Conservation (phyloP, 176 grass and related monocot species). For the Musa schizocarpa region DNA sequence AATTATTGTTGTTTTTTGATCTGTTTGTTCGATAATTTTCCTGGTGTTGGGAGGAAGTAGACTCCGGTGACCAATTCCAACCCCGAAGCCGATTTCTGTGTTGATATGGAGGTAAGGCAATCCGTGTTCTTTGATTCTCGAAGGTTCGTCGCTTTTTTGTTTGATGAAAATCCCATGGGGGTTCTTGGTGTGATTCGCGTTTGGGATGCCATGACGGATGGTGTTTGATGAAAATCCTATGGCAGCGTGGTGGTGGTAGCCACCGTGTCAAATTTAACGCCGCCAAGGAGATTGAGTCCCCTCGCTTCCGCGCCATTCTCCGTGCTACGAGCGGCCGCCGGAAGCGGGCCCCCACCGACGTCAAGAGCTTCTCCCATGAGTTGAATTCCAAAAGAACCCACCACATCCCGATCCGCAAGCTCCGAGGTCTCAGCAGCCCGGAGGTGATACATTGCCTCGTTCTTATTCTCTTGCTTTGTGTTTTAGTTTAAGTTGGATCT, state of each 20-base stretch:
- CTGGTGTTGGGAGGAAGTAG: neutral
- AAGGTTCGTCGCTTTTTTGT: neutral
- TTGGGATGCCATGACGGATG: neutral
- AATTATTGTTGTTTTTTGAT: neutral
- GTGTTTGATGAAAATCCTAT: constrained; percentile 13
- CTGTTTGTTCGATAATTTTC: neutral
- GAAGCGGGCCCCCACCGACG: constrained; percentile 50
- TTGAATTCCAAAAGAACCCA: constrained; percentile 34
- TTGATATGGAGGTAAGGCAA: constrained; percentile 4
- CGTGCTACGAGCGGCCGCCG: constrained; percentile 73
- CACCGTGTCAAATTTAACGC: constrained; percentile 27
- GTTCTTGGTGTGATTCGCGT: neutral
- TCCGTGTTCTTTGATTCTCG: neutral
- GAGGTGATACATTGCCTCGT: constrained; percentile 24
- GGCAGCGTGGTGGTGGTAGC: neutral
- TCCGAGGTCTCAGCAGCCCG: constrained; percentile 26
- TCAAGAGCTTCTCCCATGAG: constrained; percentile 96
- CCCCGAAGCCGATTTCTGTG: neutral
- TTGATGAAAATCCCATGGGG: neutral
- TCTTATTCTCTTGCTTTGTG: neutral
- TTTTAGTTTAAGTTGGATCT: neutral
- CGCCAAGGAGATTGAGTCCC: constrained; percentile 72
- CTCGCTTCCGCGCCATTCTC: constrained; percentile 74
- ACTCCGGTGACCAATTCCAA: neutral
- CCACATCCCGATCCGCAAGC: constrained; percentile 41